Percentiles rank a stretch among this genome's conserved stretches.
phyloP scores from a whole-genome alignment of 2,329 filamentous ascomycete species.

The Diaporthe batatas region DNA sequence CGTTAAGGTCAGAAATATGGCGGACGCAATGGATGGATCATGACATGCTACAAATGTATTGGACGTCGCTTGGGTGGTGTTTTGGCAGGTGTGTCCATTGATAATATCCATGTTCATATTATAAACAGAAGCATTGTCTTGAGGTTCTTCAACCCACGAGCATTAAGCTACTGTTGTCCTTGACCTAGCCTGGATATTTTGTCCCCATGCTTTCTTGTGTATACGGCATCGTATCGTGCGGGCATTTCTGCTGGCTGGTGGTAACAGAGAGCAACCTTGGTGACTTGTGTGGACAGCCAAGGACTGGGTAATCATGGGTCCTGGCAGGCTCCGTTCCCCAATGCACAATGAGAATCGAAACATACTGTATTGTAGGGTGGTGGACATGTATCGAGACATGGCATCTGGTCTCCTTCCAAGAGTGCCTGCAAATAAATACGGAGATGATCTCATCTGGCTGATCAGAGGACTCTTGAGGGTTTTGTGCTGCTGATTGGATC shows the following conservation, averaged over 20 bases:
- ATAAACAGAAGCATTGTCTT: not conserved
- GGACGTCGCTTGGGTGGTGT: not conserved
- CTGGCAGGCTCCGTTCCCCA: not conserved
- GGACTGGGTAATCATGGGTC: not conserved
- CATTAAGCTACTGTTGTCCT: not conserved
- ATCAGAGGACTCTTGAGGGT: not conserved
- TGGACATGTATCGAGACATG: not conserved
- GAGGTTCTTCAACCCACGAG: not conserved
- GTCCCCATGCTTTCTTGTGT: no score
- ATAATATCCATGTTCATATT: constrained; percentile 9
- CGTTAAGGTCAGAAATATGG: not conserved
- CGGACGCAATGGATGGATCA: constrained; percentile 20
- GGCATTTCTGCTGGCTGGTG: not conserved
- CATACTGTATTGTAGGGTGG: not conserved
- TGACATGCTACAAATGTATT: constrained; percentile 15
- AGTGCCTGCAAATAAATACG: not conserved
- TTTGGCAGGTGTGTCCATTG: not conserved
- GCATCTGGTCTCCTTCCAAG: not conserved
- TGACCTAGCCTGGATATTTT: not conserved
- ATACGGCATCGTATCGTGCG: no score
- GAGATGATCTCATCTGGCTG: not conserved
- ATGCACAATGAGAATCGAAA: not conserved
- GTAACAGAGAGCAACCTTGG: not conserved
- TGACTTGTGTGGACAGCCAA: not conserved
- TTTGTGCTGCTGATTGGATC: not conserved